Evolutionary conservation across 306 rosid genomes (phyloP), one percentile per base, ranked within the genome.

Genomic region (Pyrus bretschneideri): DNA sequence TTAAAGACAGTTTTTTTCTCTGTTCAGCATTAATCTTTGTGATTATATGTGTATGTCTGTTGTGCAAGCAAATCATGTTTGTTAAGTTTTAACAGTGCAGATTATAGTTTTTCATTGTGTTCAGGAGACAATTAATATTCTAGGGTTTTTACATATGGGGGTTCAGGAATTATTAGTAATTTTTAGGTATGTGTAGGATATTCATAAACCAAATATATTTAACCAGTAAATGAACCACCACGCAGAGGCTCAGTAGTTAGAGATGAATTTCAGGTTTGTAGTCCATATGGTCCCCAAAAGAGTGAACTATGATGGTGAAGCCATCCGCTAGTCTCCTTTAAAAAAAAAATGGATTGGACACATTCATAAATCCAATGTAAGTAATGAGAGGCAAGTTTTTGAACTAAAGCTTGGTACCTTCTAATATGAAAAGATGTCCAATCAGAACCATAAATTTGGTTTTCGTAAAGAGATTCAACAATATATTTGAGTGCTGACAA

Each of bases 211-310:
- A 63, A 63, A 29, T 19, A 27, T 17, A 4, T 49, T 49, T 61
- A 27, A 61, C 68, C 22, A 63, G 3, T 6, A 35, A 35, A 9
- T 35, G 40, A 35, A 35, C 40, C 40, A 35, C 40, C 40, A 35
- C 0, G 9, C 2, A 6, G 9, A 6, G 8, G 0, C 42, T 0
- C 2, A 38, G 42, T 7, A 38, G 10, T 38, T 38, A 38, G 42
- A 7, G 2, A 35, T 38, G 2, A 38, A 38, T 38, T 38, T 0
- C 9, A 38, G 10, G 2, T 0, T 0, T 9, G 2, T 38, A 38
- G 9, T 38, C 0, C 9, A 38, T 2, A 7, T 9, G 42, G 0
- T 0, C 9, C 42, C 10, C 9, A 7, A 38, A 38, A 38, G 42
- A 7, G 0, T 38, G 10, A 0, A 38, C 42, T 35, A 3, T 6